These are phyloP conservation scores for Scalesia atractyloides DNA, from an alignment of 129 eudicot species.

Conservation along the genomic window DNA sequence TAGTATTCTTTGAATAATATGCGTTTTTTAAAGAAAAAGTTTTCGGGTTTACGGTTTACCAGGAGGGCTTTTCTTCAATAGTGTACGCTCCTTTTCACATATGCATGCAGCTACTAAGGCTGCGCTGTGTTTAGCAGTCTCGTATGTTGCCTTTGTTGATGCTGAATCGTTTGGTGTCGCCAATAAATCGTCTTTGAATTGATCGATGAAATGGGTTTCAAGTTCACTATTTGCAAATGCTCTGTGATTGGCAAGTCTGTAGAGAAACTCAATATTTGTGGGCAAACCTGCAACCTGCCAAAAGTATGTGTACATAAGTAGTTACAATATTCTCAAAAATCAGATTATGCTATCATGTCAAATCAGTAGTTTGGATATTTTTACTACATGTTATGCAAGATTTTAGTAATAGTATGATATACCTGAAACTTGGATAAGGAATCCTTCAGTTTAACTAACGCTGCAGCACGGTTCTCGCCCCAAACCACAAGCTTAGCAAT, in stretches of 20 bases:
- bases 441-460: constrained; percentile 85
- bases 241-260: constrained; percentile 73
- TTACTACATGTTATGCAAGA: not conserved
- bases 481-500: constrained; percentile 97
- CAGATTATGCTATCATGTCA: constrained; percentile 1
- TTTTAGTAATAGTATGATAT: not conserved
- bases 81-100: constrained; percentile 60
- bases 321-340: constrained; percentile 9
- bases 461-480: constrained; percentile 86
- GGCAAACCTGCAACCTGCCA: constrained; percentile 96
- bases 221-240: constrained; percentile 84
- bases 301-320: constrained; percentile 13
- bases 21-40: constrained; percentile 4
- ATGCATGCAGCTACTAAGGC: constrained; percentile 86
- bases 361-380: not conserved
- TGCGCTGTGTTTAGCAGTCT: constrained; percentile 64
- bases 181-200: constrained; percentile 72
- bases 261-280: constrained; percentile 83
- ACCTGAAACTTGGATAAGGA: constrained; percentile 92
- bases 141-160: constrained; percentile 42
- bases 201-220: constrained; percentile 94
- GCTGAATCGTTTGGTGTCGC: constrained; percentile 50
- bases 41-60: constrained; percentile 55
- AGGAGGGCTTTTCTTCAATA: constrained; percentile 51
- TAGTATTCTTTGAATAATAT: constrained; percentile 23